These are phyloP conservation scores for Didymella lethalis DNA, from an alignment of 2,329 filamentous ascomycete species.

Conservation along the genomic window DNA sequence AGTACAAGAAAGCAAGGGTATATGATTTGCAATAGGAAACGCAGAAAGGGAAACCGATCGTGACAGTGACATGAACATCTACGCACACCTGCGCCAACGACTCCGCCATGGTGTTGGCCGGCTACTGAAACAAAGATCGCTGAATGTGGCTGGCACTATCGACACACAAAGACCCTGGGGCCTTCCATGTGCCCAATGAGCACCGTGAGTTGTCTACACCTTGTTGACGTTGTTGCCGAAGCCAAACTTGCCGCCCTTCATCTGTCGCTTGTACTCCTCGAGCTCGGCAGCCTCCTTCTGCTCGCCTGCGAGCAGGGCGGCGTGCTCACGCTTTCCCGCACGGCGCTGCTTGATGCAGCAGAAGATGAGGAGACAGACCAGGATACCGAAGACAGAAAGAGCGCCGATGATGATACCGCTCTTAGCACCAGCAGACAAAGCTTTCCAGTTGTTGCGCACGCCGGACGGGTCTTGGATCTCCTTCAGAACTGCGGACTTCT, in stretches of 20 bases:
- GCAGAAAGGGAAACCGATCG: constrained; percentile 10
- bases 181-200: background rate
- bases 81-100: constrained; percentile 23
- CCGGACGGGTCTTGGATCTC: constrained; percentile 49
- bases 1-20: constrained; percentile 23
- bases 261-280: constrained; percentile 43
- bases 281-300: constrained; percentile 51
- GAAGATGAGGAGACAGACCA: constrained; percentile 41
- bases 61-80: constrained; percentile 25
- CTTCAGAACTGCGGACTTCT: constrained; percentile 44
- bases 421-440: constrained; percentile 44
- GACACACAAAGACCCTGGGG: background rate
- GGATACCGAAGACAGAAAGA: constrained; percentile 38
- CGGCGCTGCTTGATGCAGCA: constrained; percentile 53
- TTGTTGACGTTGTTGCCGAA: constrained; percentile 24
- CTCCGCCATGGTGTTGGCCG: constrained; percentile 15
- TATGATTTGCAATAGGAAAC: constrained; percentile 15
- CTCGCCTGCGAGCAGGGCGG: constrained; percentile 42
- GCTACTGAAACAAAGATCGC: constrained; percentile 19
- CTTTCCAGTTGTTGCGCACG: constrained; percentile 46
- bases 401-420: constrained; percentile 47
- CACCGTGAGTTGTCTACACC: constrained; percentile 16
- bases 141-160: background rate
- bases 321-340: constrained; percentile 45
- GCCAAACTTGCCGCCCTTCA: constrained; percentile 36